phyloP scores from a whole-genome alignment of 164 flowering plant genomes.

The Vitis rupestris region DNA sequence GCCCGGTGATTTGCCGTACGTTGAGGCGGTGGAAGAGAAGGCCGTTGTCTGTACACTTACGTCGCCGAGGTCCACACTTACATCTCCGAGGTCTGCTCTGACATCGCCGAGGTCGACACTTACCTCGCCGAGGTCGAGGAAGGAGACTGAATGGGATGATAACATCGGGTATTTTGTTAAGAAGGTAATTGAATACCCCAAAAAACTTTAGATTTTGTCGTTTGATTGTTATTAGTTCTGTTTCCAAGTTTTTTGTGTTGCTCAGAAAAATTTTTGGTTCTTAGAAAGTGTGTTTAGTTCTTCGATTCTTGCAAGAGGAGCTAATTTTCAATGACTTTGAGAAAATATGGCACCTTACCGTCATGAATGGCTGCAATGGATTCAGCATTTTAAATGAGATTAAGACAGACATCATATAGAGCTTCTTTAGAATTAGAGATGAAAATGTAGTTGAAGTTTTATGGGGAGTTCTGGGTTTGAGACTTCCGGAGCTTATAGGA shows the following conservation, averaged over 20 bases:
- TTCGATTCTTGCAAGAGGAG: not conserved
- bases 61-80: slow-evolving; percentile 3
- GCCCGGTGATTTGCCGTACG: slow-evolving; percentile 48
- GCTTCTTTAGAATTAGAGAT: not conserved
- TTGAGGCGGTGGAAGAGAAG: slow-evolving; percentile 14
- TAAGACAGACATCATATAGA: too few relatives aligned
- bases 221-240: not conserved
- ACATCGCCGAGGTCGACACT: not conserved
- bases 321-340: not conserved
- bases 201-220: too few relatives aligned
- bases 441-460: not conserved
- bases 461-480: too few relatives aligned
- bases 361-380: too few relatives aligned
- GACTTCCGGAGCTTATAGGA: too few relatives aligned
- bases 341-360: not conserved
- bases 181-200: slow-evolving; percentile 45
- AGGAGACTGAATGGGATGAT: slow-evolving; percentile 48
- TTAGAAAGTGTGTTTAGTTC: not conserved
- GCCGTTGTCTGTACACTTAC: slow-evolving; percentile 14
- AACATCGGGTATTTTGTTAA: slow-evolving; percentile 58
- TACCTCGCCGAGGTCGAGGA: not conserved
- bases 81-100: not conserved
- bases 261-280: not conserved
- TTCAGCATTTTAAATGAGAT: too few relatives aligned
- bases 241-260: too few relatives aligned